phyloP scores from a whole-genome alignment of 192 early-diverging fungal genomes.

The Coemansia sp. region DNA sequence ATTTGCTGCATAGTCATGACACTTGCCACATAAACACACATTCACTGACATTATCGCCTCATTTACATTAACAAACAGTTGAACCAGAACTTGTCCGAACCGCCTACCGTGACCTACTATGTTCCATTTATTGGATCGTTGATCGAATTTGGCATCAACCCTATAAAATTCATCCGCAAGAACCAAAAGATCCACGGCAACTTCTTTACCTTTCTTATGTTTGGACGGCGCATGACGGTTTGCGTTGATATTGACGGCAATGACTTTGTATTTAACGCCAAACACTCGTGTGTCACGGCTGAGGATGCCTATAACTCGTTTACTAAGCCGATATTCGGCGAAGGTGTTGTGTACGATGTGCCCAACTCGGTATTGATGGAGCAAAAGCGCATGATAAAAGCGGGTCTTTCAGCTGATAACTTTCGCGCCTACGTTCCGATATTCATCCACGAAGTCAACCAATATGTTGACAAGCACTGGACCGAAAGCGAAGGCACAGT shows the following conservation, averaged over 20 bases:
- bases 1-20: not conserved
- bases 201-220: constrained; percentile 90
- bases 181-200: constrained; percentile 85
- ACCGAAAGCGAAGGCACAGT: constrained; percentile 56
- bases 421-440: constrained; percentile 88
- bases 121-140: constrained; percentile 90
- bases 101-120: constrained; percentile 71
- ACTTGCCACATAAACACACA: not conserved
- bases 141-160: constrained; percentile 83
- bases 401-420: constrained; percentile 81
- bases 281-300: constrained; percentile 79
- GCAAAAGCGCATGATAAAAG: constrained; percentile 99
- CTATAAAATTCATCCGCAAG: constrained; percentile 83
- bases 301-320: constrained; percentile 92
- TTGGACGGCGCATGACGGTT: constrained; percentile 87
- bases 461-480: constrained; percentile 73
- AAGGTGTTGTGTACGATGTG: constrained; percentile 96
- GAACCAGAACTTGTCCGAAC: constrained; percentile 56
- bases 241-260: constrained; percentile 91
- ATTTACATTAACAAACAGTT: not conserved
- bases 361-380: constrained; percentile 93
- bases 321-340: constrained; percentile 94
- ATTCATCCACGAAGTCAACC: constrained; percentile 76
- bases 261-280: constrained; percentile 96
- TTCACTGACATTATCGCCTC: not conserved